Evolutionary conservation across 768 basidiomycete genomes (phyloP).

Genomic region (Suillus weaverae): DNA sequence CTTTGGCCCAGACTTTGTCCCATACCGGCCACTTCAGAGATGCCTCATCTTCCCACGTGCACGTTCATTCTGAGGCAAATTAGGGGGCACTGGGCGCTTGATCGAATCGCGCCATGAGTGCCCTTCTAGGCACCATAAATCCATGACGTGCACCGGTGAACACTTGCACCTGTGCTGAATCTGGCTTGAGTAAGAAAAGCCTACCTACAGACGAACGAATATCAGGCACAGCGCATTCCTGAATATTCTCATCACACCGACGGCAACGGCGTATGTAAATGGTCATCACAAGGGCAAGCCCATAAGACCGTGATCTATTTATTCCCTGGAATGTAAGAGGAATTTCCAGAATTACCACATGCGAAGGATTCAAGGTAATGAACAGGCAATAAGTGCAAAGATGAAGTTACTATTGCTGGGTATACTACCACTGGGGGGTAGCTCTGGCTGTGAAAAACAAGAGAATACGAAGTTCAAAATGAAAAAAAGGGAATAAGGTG

Average conservation of each 20-base stretch:
- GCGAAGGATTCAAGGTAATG: constrained; percentile 13
- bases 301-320: constrained; percentile 20
- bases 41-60: too few relatives aligned
- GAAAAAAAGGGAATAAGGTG: neutral
- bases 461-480: neutral
- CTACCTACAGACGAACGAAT: neutral
- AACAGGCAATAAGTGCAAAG: constrained; percentile 6
- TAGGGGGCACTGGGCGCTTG: neutral
- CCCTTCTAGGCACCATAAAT: neutral
- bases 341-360: constrained; percentile 29
- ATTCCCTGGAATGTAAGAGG: constrained; percentile 24
- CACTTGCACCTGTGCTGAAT: neutral
- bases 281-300: constrained; percentile 9
- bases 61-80: too few relatives aligned
- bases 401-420: constrained; percentile 18
- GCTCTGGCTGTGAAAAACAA: constrained; percentile 8
- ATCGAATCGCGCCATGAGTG: neutral
- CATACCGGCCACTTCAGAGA: too few relatives aligned
- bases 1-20: too few relatives aligned
- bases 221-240: too few relatives aligned
- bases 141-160: neutral
- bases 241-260: neutral
- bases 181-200: neutral
- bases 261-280: neutral
- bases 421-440: constrained; percentile 22